phyloP scores from a whole-genome alignment of 805 yeast genomes.

The Ogataea chonburiensis region DNA sequence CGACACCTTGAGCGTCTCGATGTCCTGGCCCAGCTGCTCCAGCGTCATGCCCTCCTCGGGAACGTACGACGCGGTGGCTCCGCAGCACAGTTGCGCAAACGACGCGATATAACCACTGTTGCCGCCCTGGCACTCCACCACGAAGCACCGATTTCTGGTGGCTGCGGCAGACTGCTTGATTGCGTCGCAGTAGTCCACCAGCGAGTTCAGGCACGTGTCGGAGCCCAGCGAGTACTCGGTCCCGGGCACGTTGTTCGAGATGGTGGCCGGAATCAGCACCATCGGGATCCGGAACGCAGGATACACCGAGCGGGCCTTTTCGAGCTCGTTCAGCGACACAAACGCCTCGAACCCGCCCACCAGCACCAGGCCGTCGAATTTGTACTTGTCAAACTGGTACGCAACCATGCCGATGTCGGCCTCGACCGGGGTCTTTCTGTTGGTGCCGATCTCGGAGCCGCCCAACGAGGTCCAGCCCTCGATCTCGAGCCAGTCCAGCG shows the following conservation, averaged over 20 bases:
- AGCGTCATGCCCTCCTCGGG: slow-evolving; percentile 70
- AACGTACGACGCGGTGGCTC: slow-evolving; percentile 72
- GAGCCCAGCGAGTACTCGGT: slow-evolving; percentile 94
- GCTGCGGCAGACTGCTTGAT: slow-evolving; percentile 80
- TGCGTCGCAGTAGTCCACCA: slow-evolving; percentile 91
- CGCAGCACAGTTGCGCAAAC: slow-evolving; percentile 63
- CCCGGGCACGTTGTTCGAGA: slow-evolving; percentile 97
- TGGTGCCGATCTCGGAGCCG: slow-evolving; percentile 82
- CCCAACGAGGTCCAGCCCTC: slow-evolving; percentile 73
- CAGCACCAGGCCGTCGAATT: slow-evolving; percentile 66
- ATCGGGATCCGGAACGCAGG: slow-evolving; percentile 77
- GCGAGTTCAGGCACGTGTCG: slow-evolving; percentile 91
- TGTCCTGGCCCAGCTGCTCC: slow-evolving; percentile 62
- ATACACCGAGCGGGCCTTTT: slow-evolving; percentile 55
- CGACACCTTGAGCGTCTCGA: slow-evolving; percentile 55
- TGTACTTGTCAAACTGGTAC: slow-evolving; percentile 64
- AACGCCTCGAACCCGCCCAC: slow-evolving; percentile 86
- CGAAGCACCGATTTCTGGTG: slow-evolving; percentile 73
- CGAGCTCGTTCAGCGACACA: slow-evolving; percentile 65
- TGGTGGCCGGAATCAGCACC: slow-evolving; percentile 76
- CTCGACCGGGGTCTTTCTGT: slow-evolving; percentile 65
- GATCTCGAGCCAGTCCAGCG: slow-evolving; percentile 65
- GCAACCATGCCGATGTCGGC: slow-evolving; percentile 70
- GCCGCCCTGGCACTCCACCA: slow-evolving; percentile 85
- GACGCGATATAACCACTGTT: slow-evolving; percentile 79